These are phyloP conservation scores for Tetrahymena elliotti DNA, from an alignment of 73 alveolate species.

Conservation along the genomic window DNA sequence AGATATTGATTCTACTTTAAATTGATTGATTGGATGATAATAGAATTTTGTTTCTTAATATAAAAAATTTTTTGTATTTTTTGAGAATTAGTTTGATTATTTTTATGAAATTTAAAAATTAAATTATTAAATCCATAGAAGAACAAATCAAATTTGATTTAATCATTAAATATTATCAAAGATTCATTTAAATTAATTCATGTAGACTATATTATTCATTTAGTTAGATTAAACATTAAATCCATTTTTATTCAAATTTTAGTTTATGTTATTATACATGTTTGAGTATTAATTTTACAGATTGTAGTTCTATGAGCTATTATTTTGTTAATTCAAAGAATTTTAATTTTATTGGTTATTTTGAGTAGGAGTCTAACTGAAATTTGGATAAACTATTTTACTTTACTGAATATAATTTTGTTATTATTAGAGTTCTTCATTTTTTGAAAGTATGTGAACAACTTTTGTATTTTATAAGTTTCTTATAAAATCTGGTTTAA, in stretches of 20 bases:
- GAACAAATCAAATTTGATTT: background rate
- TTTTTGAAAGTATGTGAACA: background rate
- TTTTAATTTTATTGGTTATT: background rate
- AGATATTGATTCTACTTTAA: too few relatives aligned
- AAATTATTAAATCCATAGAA: background rate
- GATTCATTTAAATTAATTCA: background rate
- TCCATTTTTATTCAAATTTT: background rate
- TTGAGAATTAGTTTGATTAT: background rate
- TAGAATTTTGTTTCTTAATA: background rate
- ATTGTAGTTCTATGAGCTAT: background rate
- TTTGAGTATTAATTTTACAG: background rate
- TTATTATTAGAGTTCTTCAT: background rate
- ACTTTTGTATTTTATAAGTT: background rate
- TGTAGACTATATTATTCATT: background rate
- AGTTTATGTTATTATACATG: background rate
- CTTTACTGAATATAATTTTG: background rate
- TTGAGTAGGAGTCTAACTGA: background rate
- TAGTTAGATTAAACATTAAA: background rate
- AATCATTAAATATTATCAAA: background rate
- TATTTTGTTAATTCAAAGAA: background rate
- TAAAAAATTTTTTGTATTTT: background rate
- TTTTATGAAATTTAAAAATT: too few relatives aligned
- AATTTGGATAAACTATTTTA: background rate
- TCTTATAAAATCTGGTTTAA: background rate
- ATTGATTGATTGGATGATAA: too few relatives aligned